Base-by-base conservation (phyloP, 352 stramenopile genomes). In the Globisporangium solare region DNA sequence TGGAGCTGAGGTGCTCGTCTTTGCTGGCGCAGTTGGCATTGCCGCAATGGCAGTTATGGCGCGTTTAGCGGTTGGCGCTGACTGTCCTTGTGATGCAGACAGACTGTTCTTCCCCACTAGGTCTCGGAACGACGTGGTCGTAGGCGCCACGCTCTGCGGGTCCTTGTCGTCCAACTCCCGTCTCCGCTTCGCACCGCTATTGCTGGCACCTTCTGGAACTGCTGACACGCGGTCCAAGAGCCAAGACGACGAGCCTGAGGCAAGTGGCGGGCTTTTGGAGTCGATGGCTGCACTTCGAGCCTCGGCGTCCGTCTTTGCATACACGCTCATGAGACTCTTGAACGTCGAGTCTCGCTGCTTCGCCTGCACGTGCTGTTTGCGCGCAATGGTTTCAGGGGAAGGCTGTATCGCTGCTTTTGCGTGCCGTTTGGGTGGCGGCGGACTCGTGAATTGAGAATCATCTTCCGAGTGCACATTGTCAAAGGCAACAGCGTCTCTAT, bases 91-190 rank as follows among this genome's bases (percentile, higher is more conserved):
- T 35, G 27, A 35, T 7, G 27, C 37, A 40, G 12, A 42, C 27
- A 27, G 53, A 61, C 63, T 65, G 52, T 76, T 63, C 42, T 66
- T 76, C 3, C 46, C 46, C 31, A 81, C 47, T 21, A 81, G 58
- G 31, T 74, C 69, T 43, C 69, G 73, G 61, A 80, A 68, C 6
- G 71, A 71, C 8, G 60, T 76, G 11, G 64, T 35, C 42, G 31
- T 14, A 20, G n/a, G 20, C n/a, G 27, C 27, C 27, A 35, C 27
- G 10, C 27, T 35, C 27, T 35, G 27, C 27, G 27, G 27, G 27
- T 35, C 27, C 5, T 35, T 35, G 27, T 10, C 27, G 6, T 35
- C 27, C 27, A 35, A 35, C 6, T 35, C 10, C 27, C 27, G 27
- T 35, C 10, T 35, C 10, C 27, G 27, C 27, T 48, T 62, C 20